Percentiles rank a stretch among this genome's conserved stretches.
Evolutionary conservation across 306 rosid species (phyloP).

Genomic region (Glycyrrhiza uralensis): DNA sequence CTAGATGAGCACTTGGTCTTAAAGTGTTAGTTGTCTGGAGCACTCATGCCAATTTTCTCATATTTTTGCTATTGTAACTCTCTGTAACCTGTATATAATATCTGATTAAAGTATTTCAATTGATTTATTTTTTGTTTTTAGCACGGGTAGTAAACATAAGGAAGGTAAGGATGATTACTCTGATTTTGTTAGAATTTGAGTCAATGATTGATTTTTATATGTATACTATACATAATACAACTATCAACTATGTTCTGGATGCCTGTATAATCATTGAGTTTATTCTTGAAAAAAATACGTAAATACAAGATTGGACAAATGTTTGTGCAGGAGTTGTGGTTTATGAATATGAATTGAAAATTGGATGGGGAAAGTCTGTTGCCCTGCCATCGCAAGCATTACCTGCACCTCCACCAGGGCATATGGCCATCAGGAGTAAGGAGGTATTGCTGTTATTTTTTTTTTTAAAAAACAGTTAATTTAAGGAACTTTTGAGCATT

Average conservation of each 20-base stretch:
- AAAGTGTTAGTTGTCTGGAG: not conserved
- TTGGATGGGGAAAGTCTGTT: conserved; percentile 99
- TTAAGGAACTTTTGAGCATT: not conserved
- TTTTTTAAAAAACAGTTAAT: not conserved
- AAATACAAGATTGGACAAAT: conserved; percentile 9
- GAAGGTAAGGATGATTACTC: not conserved
- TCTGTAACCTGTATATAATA: not conserved
- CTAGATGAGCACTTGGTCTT: not conserved
- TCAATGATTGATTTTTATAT: not conserved
- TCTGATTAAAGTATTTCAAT: not conserved
- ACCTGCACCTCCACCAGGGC: conserved; percentile 99
- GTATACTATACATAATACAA: too few relatives aligned
- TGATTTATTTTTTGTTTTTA: not conserved
- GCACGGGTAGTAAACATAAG: not conserved
- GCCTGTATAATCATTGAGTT: conserved; percentile 12
- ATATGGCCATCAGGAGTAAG: conserved; percentile 99
- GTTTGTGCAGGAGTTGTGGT: conserved; percentile 89
- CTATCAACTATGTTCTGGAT: not conserved
- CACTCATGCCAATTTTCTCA: not conserved
- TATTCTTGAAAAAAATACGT: conserved; percentile 1
- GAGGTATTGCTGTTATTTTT: conserved; percentile 56
- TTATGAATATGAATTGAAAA: conserved; percentile 95
- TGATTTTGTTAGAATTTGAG: not conserved
- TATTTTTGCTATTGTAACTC: not conserved
- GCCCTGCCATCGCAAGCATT: conserved; percentile 97